phyloP scores from a whole-genome alignment of 805 yeast species.

The Zygoascus biomembranicola region DNA sequence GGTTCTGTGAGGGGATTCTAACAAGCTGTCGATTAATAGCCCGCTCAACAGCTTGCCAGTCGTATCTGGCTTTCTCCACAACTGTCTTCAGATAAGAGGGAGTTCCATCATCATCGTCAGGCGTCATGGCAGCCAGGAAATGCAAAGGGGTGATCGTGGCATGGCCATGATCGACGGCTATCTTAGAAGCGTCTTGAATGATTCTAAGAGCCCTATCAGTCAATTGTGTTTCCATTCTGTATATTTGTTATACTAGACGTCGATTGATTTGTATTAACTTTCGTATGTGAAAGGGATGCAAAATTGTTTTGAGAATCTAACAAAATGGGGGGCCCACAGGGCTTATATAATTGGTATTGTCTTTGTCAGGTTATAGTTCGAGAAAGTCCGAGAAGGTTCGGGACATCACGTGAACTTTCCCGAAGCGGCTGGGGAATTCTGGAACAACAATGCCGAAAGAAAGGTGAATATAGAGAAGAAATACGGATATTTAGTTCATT shows the following conservation, averaged over 20 bases:
- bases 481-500: no score
- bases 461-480: no score
- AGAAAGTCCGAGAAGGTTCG: neutral
- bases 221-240: slow-evolving; percentile 40
- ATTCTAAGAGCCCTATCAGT: slow-evolving; percentile 89
- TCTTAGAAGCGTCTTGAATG: slow-evolving; percentile 66
- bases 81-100: slow-evolving; percentile 70
- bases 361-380: neutral
- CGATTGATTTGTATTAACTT: neutral
- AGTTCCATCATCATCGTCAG: slow-evolving; percentile 47
- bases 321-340: neutral
- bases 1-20: slow-evolving; percentile 77
- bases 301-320: neutral
- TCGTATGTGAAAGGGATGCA: neutral
- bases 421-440: neutral
- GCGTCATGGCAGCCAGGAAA: slow-evolving; percentile 81
- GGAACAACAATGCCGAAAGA: no score
- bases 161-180: slow-evolving; percentile 80
- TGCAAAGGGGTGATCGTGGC: slow-evolving; percentile 83
- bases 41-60: slow-evolving; percentile 73
- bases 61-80: slow-evolving; percentile 78
- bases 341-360: neutral
- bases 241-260: neutral
- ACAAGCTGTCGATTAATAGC: slow-evolving; percentile 74
- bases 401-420: neutral